Percentiles rank a stretch among this genome's conserved stretches.
These are phyloP conservation scores for Ophiostoma australiae DNA, from an alignment of 2,329 filamentous ascomycete species.

Conservation along the genomic window DNA sequence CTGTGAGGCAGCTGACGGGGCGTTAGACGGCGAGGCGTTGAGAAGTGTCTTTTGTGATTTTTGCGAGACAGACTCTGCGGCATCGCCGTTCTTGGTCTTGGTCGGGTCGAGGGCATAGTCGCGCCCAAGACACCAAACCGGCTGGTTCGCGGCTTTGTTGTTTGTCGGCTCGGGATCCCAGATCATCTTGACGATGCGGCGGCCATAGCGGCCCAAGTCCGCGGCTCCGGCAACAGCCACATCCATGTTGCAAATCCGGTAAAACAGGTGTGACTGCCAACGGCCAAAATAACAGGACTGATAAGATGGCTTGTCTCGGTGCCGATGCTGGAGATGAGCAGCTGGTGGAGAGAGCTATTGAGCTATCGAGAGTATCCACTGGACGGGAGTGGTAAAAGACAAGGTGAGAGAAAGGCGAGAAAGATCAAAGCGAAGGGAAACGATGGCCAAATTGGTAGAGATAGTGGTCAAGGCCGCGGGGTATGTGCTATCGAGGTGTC, in stretches of 20 bases:
- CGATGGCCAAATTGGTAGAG: background rate
- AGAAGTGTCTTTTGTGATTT: background rate
- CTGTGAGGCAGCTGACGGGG: conserved; percentile 39
- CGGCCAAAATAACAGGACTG: background rate
- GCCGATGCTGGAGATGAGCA: conserved; percentile 3
- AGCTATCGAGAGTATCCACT: conserved; percentile 10
- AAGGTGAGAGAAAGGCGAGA: background rate
- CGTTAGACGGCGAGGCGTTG: conserved; percentile 24
- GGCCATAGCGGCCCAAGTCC: conserved; percentile 69
- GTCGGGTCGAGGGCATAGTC: conserved; percentile 44
- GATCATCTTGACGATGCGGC: conserved; percentile 82
- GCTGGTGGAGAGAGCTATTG: background rate
- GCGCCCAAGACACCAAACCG: conserved; percentile 76
- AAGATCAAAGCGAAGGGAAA: background rate
- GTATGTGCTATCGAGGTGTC: background rate
- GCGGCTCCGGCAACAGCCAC: conserved; percentile 47
- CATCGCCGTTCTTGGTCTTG: conserved; percentile 16
- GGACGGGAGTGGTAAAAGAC: background rate
- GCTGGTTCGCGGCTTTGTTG: conserved; percentile 59
- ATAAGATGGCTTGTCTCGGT: background rate
- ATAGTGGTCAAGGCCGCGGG: too few relatives aligned
- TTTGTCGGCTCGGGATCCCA: conserved; percentile 89
- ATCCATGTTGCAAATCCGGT: conserved; percentile 31
- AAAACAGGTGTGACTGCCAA: background rate
- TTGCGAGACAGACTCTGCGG: background rate